Base-by-base conservation (phyloP, 2,329 filamentous ascomycete genomes). In the Nemania sp. region DNA sequence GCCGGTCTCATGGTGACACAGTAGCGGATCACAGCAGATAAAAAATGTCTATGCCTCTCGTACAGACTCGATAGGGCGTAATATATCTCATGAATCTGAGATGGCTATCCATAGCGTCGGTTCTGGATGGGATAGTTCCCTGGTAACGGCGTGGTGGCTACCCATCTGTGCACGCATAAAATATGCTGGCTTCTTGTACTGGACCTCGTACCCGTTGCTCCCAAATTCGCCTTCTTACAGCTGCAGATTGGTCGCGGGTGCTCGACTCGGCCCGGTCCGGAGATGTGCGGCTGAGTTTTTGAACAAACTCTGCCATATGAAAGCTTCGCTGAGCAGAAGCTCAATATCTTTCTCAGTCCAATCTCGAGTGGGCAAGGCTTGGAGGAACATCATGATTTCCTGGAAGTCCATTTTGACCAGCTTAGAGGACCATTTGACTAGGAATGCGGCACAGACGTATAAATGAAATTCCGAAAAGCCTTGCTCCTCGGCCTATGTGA, bases 261-360 rank as follows among this genome's bases (percentile, higher is more conserved):
- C 74, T 61, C 79, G 74, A 51, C 71, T 78, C 5, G 75, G 73
- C 1, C 76, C 80, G 12, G 85, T 84, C 66, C 87, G 84, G 62
- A 99, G 80, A 79, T 99, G 95, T 39, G 95, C 96, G 56, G 92
- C 89, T 10, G 92, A 97, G 51, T 94, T 94, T 71, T 96, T 92
- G 78, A 97, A 99, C 46, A 99, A 80, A 73, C 91, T 97, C 79
- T 99, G 93, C 96, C 95, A 99, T 66, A 99, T 97, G 71, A 95
- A 99, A 2, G 95, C 95, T 78, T 99, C 95, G 73, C 92, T 97
- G 45, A 99, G 82, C 56, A 99, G 81, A 60, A 99, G 83, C 75
- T 98, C 95, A 70, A 99, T 96, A 72, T 99, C 95, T 79, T 98
- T 98, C 74, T 97, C 95, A 1, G 92, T 97, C 95, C 95, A 99